Conservation (phyloP, 1,284 basidiomycete genomes). For the Neonothopanus nambi region DNA sequence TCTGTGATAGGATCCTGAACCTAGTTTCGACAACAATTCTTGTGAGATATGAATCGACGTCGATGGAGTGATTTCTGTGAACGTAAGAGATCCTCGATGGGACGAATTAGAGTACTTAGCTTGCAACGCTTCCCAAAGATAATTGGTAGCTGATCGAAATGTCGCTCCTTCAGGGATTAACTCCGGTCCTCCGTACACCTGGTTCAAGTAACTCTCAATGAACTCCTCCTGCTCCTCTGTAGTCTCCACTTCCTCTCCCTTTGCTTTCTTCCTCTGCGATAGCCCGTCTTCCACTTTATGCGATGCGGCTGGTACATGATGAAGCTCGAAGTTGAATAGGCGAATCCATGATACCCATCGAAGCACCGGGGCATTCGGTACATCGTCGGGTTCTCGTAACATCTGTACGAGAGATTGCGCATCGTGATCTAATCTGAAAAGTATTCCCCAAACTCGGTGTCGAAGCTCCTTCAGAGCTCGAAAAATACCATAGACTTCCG, state of each 20-base stretch:
- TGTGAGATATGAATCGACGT: background rate
- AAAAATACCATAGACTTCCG: slow-evolving; percentile 37
- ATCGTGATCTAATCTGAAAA: slow-evolving; percentile 35
- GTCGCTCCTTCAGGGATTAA: background rate
- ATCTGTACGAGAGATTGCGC: slow-evolving; percentile 35
- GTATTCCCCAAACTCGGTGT: slow-evolving; percentile 30
- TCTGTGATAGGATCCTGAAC: no score
- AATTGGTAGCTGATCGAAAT: background rate
- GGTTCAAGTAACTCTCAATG: slow-evolving; percentile 13
- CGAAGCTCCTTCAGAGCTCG: slow-evolving; percentile 31
- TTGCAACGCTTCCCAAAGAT: background rate
- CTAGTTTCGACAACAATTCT: slow-evolving; percentile 1
- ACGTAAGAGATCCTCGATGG: background rate
- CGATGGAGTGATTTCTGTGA: background rate
- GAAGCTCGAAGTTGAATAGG: slow-evolving; percentile 32
- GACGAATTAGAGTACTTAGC: background rate
- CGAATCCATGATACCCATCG: slow-evolving; percentile 34
- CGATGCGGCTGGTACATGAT: slow-evolving; percentile 30
- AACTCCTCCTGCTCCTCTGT: slow-evolving; percentile 22
- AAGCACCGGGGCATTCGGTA: slow-evolving; percentile 35
- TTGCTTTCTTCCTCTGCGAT: slow-evolving; percentile 18
- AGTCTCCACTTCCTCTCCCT: slow-evolving; percentile 19
- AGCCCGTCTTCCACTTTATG: slow-evolving; percentile 32
- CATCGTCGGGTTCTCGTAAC: slow-evolving; percentile 32
- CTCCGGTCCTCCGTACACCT: background rate